These are phyloP conservation scores for Cercospora nicotianae DNA, from an alignment of 2,329 filamentous ascomycete genomes.

Conservation along the genomic window DNA sequence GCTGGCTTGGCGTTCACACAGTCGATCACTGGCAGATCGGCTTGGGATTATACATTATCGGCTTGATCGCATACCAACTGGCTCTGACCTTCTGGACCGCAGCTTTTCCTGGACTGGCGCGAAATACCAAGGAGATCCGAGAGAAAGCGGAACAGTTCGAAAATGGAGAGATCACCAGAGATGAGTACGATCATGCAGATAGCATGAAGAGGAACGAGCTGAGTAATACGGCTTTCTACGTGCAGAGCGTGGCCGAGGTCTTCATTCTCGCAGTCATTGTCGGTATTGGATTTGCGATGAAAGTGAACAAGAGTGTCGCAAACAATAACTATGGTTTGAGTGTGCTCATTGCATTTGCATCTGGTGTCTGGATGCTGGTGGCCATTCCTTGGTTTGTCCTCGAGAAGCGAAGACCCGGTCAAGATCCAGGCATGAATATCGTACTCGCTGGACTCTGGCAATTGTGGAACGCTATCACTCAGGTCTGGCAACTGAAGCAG, in stretches of 20 bases:
- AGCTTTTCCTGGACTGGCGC: constrained; percentile 59
- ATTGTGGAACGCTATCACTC: constrained; percentile 56
- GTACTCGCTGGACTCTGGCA: constrained; percentile 64
- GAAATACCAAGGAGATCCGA: constrained; percentile 55
- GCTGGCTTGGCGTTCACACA: constrained; percentile 65
- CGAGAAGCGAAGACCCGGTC: constrained; percentile 64
- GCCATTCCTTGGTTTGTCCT: constrained; percentile 67
- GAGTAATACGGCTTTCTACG: constrained; percentile 63
- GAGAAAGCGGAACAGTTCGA: constrained; percentile 52
- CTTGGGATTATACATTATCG: constrained; percentile 65
- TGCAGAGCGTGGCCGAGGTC: constrained; percentile 63
- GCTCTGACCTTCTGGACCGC: constrained; percentile 70
- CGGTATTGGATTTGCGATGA: constrained; percentile 61
- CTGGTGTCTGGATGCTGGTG: constrained; percentile 63
- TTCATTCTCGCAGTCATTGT: constrained; percentile 65
- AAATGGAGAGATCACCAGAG: constrained; percentile 55
- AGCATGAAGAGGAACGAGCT: constrained; percentile 64
- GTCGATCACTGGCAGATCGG: constrained; percentile 60
- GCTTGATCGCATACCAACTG: constrained; percentile 65
- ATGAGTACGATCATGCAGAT: constrained; percentile 62
- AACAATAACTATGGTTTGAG: constrained; percentile 68
- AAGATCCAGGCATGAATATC: constrained; percentile 53
- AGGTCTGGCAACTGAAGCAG: constrained; percentile 66
- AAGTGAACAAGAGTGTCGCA: constrained; percentile 58
- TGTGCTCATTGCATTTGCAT: constrained; percentile 65